Conservation (phyloP, 768 basidiomycete genomes). For the Lentinula sp. region DNA sequence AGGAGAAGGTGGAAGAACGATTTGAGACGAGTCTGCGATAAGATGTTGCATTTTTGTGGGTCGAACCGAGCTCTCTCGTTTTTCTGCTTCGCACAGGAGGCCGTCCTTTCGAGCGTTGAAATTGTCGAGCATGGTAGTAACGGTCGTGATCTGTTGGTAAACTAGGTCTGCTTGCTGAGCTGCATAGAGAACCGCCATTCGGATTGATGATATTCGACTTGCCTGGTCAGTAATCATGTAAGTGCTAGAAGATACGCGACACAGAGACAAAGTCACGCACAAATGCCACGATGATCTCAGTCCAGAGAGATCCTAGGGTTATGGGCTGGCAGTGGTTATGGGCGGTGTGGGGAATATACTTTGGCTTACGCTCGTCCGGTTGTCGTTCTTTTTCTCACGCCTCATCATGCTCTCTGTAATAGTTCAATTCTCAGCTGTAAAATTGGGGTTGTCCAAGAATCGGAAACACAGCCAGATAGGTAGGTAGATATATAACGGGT, state of each 20-base stretch:
- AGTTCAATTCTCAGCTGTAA: too few species aligned
- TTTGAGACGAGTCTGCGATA: neutral
- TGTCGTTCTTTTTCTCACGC: too few species aligned
- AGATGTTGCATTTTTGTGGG: neutral
- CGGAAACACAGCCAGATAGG: too few species aligned
- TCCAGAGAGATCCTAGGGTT: too few species aligned
- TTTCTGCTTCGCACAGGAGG: neutral
- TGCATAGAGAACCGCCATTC: neutral
- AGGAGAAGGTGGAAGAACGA: neutral
- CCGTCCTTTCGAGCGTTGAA: neutral
- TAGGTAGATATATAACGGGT: too few species aligned
- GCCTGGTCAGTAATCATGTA: neutral
- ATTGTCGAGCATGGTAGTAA: neutral
- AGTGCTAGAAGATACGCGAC: neutral
- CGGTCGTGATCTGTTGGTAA: slow-evolving; percentile 1
- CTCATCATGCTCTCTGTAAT: too few species aligned
- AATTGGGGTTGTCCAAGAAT: too few species aligned
- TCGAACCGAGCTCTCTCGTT: neutral
- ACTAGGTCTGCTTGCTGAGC: slow-evolving; percentile 3
- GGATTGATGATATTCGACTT: neutral
- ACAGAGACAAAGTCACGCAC: too few species aligned
- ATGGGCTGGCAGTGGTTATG: too few species aligned
- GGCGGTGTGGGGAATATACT: too few species aligned
- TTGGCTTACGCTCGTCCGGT: too few species aligned
- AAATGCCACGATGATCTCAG: too few species aligned